Conservation (phyloP, 2,329 filamentous ascomycete genomes). For the Pseudogymnoascus sp. region DNA sequence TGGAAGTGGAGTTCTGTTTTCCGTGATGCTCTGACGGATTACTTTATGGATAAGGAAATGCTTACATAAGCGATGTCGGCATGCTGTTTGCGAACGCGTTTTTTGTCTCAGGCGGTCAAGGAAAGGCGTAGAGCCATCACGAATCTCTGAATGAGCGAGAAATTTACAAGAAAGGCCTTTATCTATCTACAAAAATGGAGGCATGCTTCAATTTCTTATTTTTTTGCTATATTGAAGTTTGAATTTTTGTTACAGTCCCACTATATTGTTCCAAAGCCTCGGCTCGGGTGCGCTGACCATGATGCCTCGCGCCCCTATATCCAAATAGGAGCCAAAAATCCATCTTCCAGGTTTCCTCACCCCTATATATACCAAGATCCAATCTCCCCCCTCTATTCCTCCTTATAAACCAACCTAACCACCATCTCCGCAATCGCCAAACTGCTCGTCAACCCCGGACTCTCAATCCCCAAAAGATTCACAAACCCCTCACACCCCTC, state of each 20-base stretch:
- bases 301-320: background rate
- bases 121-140: background rate
- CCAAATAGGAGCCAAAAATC: background rate
- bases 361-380: background rate
- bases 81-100: background rate
- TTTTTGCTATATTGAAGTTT: background rate
- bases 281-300: background rate
- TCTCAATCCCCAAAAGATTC: slow-evolving; percentile 88
- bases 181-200: background rate
- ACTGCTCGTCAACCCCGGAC: slow-evolving; percentile 78
- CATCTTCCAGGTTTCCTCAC: too few relatives aligned
- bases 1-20: slow-evolving; percentile 4
- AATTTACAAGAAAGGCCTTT: background rate
- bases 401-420: slow-evolving; percentile 24
- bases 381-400: background rate
- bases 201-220: background rate
- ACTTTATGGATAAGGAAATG: background rate
- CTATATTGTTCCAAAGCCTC: background rate
- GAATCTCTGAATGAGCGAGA: background rate
- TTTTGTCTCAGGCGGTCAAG: background rate
- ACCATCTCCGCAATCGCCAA: slow-evolving; percentile 81
- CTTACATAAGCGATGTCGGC: background rate
- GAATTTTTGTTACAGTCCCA: background rate
- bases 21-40: background rate
- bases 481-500: slow-evolving; percentile 74